Evolutionary conservation across 371 early-diverging fungal species (phyloP), one percentile per base, ranked within the genome.

Genomic region (Mortierella polycephala): DNA sequence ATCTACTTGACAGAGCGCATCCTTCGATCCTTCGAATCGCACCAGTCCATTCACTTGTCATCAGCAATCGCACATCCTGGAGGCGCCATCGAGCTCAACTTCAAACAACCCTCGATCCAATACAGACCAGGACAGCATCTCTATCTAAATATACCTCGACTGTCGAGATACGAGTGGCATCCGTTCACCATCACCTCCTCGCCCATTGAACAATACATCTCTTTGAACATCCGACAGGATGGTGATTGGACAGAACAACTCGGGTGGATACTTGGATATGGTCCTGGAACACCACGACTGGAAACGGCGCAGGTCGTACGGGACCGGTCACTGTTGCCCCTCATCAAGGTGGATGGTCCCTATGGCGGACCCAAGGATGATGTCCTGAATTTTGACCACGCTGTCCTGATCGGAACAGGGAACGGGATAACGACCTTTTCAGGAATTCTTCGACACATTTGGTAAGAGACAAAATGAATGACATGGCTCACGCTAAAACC

Each of bases 141-240:
- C 44, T 92, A 89, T 79, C 74, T 93, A 60, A 91, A 88, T 80
- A 83, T 90, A 64, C 94, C 94, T 52, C 82, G 72, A 30, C 81
- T 93, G 44, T 86, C 93, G 7, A 54, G 37, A 16, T 74, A 69
- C 52, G 86, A 95, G 71, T 95, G 94, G 93, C 96, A 95, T 71
- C 96, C 95, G 2, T 94, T 94, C 82, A 95, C 95, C n/a, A 84
- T 95, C 64, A 94, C 96, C 37, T 92, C 92, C 20, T 91, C 94
- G n/a, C 94, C 95, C 5, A 87, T 91, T 64, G 95, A 95, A 58
- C 87, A 87, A 55, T 91, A 84, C 69, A 73, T 93, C 30, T 89
- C 90, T 1, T 74, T 96, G 56, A 94, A 95, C 70, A 93, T 96
- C 60, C 89, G 92, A 71, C 87, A 90, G 49, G 92, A 85, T 21